Evolutionary conservation across 208 protist genomes (phyloP).

Genomic region (Acanthamoeba royreba): DNA sequence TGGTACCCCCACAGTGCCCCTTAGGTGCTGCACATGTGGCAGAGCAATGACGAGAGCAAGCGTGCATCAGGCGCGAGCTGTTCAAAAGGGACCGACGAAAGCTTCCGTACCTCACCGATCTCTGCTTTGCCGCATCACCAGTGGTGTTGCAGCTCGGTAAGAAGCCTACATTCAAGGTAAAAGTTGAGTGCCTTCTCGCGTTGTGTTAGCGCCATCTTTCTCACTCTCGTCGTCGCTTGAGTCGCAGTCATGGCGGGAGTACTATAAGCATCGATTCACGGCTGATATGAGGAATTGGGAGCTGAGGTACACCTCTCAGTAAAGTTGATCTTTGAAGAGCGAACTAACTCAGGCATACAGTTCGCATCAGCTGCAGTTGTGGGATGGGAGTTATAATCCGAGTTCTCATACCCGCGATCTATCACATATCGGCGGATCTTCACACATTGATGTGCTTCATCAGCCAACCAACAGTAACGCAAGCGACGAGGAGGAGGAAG

Average conservation of each 20-base stretch:
- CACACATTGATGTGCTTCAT: neutral
- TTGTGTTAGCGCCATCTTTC: neutral
- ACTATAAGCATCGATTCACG: neutral
- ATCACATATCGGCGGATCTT: neutral
- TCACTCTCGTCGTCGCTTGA: neutral
- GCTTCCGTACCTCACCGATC: conserved; percentile 3
- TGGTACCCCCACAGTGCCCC: neutral
- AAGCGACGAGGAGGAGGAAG: neutral
- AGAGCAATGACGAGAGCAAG: neutral
- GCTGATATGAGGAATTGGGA: neutral
- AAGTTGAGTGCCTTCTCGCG: neutral
- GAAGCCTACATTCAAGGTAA: neutral
- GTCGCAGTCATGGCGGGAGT: neutral
- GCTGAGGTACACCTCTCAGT: neutral
- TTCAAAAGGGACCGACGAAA: neutral
- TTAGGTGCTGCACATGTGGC: neutral
- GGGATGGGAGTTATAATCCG: neutral
- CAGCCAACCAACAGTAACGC: neutral
- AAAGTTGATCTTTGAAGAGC: too few relatives aligned
- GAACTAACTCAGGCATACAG: too few relatives aligned
- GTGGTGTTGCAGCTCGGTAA: neutral
- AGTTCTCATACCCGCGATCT: neutral
- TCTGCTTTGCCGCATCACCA: neutral
- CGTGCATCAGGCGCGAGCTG: neutral
- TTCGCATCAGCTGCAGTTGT: neutral